Evolutionary conservation across 257 asterid species (phyloP).

Genomic region (Plantago major): DNA sequence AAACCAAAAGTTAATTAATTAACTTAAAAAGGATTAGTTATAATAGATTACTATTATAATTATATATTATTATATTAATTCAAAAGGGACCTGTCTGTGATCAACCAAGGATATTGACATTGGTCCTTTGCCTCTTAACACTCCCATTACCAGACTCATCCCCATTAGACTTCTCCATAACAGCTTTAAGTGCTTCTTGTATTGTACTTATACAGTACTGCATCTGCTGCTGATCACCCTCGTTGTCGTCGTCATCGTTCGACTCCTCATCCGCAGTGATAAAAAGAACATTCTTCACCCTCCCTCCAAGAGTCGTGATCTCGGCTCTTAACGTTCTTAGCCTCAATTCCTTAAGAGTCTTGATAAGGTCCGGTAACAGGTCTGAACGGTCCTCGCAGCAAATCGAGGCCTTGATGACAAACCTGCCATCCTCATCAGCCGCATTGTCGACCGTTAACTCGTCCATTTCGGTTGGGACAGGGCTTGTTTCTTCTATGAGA

Average conservation of each 20-base stretch:
- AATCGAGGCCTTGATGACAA: slow-evolving; percentile 46
- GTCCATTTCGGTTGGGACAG: slow-evolving; percentile 46
- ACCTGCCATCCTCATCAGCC: slow-evolving; percentile 33
- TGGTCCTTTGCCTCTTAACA: slow-evolving; percentile 78
- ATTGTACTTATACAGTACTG: slow-evolving; percentile 42
- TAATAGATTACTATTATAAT: too few species aligned
- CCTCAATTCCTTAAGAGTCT: slow-evolving; percentile 37
- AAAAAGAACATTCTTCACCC: slow-evolving; percentile 50
- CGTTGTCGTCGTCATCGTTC: slow-evolving; percentile 18
- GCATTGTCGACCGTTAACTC: slow-evolving; percentile 38
- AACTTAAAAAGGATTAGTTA: too few species aligned
- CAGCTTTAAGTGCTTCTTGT: slow-evolving; percentile 77
- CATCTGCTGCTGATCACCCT: slow-evolving; percentile 24
- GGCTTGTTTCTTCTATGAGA: slow-evolving; percentile 36
- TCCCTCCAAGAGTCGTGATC: slow-evolving; percentile 59
- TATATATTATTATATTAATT: too few species aligned
- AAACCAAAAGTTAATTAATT: too few species aligned
- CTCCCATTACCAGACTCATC: slow-evolving; percentile 60
- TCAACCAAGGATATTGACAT: background rate
- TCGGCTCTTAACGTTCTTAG: slow-evolving; percentile 49
- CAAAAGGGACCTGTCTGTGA: too few species aligned
- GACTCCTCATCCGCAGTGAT: slow-evolving; percentile 51
- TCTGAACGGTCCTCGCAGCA: slow-evolving; percentile 67
- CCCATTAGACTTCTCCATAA: slow-evolving; percentile 66
- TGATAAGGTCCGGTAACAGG: slow-evolving; percentile 52